Evolutionary conservation across 2,329 filamentous ascomycete species (phyloP), one percentile per base, ranked within the genome.

Genomic region (Colletotrichum filicis): DNA sequence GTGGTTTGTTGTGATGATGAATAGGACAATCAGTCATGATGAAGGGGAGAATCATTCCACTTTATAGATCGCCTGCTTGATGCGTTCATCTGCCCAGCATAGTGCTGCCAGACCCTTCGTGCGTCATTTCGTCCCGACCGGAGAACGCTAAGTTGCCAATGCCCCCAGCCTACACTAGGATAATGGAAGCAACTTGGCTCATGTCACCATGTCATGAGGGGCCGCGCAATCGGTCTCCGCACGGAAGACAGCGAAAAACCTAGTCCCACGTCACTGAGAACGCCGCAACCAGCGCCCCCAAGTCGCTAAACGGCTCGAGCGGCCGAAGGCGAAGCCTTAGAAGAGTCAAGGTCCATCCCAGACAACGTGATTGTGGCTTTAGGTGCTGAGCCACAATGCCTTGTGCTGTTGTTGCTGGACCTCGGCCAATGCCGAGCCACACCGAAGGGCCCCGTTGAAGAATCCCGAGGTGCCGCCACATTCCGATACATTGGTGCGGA

Each of bases 201-300:
- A 63, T 72, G 69, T 69, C 65, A 64, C 58, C 46, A 63, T 68
- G 69, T 69, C 65, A 69, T 59, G 59, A 63, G 58, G 69, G 66
- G 70, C 66, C 66, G 55, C 70, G 66, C 70, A 73, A 70, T 60
- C 52, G 30, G 58, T 12, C 70, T 53, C 70, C 70, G 56, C 70
- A 49, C 42, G 7, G 7, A 16, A 49, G 42, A 49, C 7, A n/a
- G 42, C 53, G 30, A 24, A 46, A 24, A 9, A 42, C 35, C 66
- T 65, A n/a, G 59, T 65, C 66, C 59, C 63, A 70, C 70, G 70
- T 73, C 70, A 73, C 53, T 52, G 26, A 58, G 49, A 42, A 30
- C 49, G 16, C 64, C 65, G 53, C 37, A 22, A 22, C 11, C 37
- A 63, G 12, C 26, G 12, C 46, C 5, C 60, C 46, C 66, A 65